A percentile compares a stretch with the other conserved stretches of the same genome.
phyloP scores from a whole-genome alignment of 2,329 filamentous ascomycete species.

The Pseudogymnoascus sp. region DNA sequence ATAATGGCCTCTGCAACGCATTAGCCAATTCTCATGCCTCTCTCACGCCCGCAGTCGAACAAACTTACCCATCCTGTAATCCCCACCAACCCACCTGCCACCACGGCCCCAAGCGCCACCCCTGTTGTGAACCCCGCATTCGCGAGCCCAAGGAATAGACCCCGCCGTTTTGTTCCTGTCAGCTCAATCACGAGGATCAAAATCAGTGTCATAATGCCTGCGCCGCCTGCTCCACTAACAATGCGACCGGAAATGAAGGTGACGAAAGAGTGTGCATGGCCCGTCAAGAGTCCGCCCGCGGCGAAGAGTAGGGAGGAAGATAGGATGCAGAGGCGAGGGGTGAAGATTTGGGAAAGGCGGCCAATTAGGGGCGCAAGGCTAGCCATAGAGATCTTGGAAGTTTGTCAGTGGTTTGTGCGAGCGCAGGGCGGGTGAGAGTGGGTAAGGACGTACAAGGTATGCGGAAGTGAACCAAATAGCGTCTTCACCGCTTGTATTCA shows the following conservation, averaged over 20 bases:
- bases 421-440: neutral
- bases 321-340: conserved; percentile 58
- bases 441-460: conserved; percentile 50
- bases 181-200: conserved; percentile 74
- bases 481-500: conserved; percentile 60
- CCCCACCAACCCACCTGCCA: conserved; percentile 59
- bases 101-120: conserved; percentile 62
- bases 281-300: conserved; percentile 57
- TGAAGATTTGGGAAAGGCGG: conserved; percentile 67
- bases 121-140: conserved; percentile 68
- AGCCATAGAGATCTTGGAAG: conserved; percentile 43
- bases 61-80: conserved; percentile 60
- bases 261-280: conserved; percentile 49
- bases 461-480: conserved; percentile 76
- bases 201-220: conserved; percentile 64
- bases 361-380: conserved; percentile 62
- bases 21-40: conserved; percentile 4
- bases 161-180: conserved; percentile 57
- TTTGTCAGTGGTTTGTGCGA: neutral
- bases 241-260: conserved; percentile 63
- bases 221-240: conserved; percentile 61
- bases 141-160: conserved; percentile 65
- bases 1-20: conserved; percentile 57
- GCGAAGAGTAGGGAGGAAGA: conserved; percentile 52
- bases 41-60: neutral